Evolutionary conservation across 495 filamentous ascomycete species (phyloP).

Genomic region (Achaetomiella virescens): DNA sequence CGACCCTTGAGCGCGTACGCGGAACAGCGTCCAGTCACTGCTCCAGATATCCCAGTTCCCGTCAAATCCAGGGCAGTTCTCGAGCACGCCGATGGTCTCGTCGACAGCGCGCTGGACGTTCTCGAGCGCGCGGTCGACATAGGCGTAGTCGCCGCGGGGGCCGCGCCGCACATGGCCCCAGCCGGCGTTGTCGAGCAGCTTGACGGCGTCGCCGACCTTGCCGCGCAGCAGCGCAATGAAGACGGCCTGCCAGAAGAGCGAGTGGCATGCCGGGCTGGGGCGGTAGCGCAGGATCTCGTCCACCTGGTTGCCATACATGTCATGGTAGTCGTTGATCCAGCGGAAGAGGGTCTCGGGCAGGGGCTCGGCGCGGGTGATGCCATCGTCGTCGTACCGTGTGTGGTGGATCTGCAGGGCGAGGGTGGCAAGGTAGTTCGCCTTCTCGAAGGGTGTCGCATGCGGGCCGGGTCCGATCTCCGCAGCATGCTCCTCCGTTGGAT

Average conservation of each 20-base stretch:
- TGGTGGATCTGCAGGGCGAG: slow-evolving; percentile 71
- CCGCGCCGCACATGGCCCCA: slow-evolving; percentile 60
- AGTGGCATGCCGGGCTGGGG: slow-evolving; percentile 66
- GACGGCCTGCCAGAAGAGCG: slow-evolving; percentile 73
- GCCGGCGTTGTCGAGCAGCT: slow-evolving; percentile 61
- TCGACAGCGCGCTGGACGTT: slow-evolving; percentile 65
- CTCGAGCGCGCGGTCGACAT: slow-evolving; percentile 61
- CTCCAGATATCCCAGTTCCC: slow-evolving; percentile 71
- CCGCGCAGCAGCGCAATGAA: slow-evolving; percentile 64
- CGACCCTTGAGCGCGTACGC: slow-evolving; percentile 60
- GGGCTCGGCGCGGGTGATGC: slow-evolving; percentile 34
- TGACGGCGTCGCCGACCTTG: slow-evolving; percentile 54
- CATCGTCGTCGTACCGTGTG: slow-evolving; percentile 46
- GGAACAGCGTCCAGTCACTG: slow-evolving; percentile 71
- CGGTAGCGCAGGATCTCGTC: slow-evolving; percentile 52
- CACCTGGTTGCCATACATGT: slow-evolving; percentile 53
- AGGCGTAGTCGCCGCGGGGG: slow-evolving; percentile 52
- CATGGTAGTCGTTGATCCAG: slow-evolving; percentile 69
- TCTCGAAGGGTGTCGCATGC: slow-evolving; percentile 52
- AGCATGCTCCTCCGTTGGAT: slow-evolving; percentile 45
- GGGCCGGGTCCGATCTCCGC: slow-evolving; percentile 59
- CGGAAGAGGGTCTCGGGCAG: slow-evolving; percentile 69
- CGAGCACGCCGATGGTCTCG: slow-evolving; percentile 57
- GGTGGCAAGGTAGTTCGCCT: slow-evolving; percentile 66
- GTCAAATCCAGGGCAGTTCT: slow-evolving; percentile 60